Evolutionary conservation across 164 flowering plant species (phyloP), one percentile per base, ranked within the genome.

Genomic region (Pachysandra terminalis): DNA sequence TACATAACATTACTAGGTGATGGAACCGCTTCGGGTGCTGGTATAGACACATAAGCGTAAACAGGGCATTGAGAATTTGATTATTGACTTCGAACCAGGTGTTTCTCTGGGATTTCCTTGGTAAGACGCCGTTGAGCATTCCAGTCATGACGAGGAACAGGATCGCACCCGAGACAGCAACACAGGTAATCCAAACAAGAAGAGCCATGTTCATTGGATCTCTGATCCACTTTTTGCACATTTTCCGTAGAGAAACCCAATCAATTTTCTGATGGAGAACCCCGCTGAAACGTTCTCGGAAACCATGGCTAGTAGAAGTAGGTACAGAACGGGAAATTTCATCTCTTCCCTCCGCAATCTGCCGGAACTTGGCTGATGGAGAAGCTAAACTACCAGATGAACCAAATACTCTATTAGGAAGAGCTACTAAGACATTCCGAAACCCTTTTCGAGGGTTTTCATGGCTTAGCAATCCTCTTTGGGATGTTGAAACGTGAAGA

Each of bases 81-180:
- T 92, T 95, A 64, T 88, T 90, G 26, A 90, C 96, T 81, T 95
- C 98, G 78, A 86, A 89, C 96, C 96, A 90, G n/a, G 78, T 72
- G 71, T 95, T 71, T 72, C 97, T 83, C 26, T 85, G 74, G 8
- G 93, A 75, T 74, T 86, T 89, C 60, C 71, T 85, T 5, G 83
- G 90, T 10, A 92, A 52, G 10, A 68, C 92, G 23, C 57, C 64
- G 66, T 92, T 82, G 21, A 95, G 75, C 92, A 90, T 86, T 56
- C 98, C 98, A 0, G 90, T 87, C 96, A 95, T 87, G 27, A 90
- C 96, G 54, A 89, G 83, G 75, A 90, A 90, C 56, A 95, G 79
- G 51, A 90, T 84, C 3, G 96, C 95, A 62, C 96, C 96, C 0
- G 96, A 90, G 56, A 92, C 68, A 56, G 90, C 96, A 57, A 95